Percentiles rank a stretch among this genome's conserved stretches.
These are phyloP conservation scores for Aspergillus uvarum DNA, from an alignment of 2,329 filamentous ascomycete species.

Conservation along the genomic window DNA sequence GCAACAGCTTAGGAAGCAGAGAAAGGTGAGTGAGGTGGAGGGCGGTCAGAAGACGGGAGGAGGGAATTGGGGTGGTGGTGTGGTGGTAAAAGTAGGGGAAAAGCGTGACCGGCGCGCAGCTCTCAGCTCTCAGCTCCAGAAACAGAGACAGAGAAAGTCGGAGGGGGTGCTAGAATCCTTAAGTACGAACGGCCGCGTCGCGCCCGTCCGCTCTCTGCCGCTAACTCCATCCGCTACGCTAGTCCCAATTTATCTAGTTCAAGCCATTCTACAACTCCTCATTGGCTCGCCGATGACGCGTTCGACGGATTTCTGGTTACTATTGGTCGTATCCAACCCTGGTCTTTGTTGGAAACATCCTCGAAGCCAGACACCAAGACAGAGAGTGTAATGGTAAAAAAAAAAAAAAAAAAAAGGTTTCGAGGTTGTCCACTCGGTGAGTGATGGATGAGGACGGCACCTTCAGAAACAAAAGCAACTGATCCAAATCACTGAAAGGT, in stretches of 20 bases:
- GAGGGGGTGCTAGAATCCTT: slow-evolving; percentile 45
- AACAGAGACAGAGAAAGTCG: slow-evolving; percentile 40
- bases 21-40: slow-evolving; percentile 8
- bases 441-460: background rate
- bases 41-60: slow-evolving; percentile 16
- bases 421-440: background rate
- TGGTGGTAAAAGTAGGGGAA: slow-evolving; percentile 14
- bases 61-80: slow-evolving; percentile 15
- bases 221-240: slow-evolving; percentile 39
- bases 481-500: background rate
- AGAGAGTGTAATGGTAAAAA: slow-evolving; percentile 13
- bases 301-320: slow-evolving; percentile 17
- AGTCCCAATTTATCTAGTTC: slow-evolving; percentile 35
- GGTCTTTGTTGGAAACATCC: slow-evolving; percentile 20
- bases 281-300: slow-evolving; percentile 33
- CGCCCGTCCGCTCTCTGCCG: slow-evolving; percentile 35
- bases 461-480: background rate
- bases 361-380: slow-evolving; percentile 7
- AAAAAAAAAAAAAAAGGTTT: slow-evolving; percentile 9
- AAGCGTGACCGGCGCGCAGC: slow-evolving; percentile 26
- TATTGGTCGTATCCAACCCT: slow-evolving; percentile 24
- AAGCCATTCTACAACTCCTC: slow-evolving; percentile 29
- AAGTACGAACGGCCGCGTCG: slow-evolving; percentile 40
- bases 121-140: slow-evolving; percentile 36
- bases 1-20: slow-evolving; percentile 3